Evolutionary conservation across 1,284 basidiomycete species (phyloP), one percentile per base, ranked within the genome.

Genomic region (Ganoderma leucocontextum): DNA sequence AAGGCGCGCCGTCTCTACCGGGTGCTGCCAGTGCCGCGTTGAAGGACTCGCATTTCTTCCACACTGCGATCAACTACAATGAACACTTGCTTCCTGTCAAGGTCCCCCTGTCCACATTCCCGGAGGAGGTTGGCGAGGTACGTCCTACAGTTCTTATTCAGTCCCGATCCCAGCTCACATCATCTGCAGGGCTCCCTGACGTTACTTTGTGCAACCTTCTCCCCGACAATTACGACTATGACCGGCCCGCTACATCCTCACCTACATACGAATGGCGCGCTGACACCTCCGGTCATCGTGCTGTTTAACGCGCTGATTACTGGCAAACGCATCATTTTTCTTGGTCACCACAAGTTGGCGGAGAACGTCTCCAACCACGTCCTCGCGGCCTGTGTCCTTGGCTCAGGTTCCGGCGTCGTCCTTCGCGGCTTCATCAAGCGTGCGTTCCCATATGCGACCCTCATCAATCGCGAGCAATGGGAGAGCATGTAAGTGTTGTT

Each of bases 101-200:
- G 75, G 89, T 97, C 76, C 96, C 96, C 1, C 82, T 97, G 64
- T 88, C 90, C 15, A 93, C 91, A 1, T 97, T 97, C 77, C 86
- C 93, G 0, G 95, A 97, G 78, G 97, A 99, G 85, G 95, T 99
- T 65, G 97, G 97, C 65, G 97, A 98, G 79, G 96, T 97, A 77
- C 79, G 92, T 84, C 71, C 0, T 5, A 19, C 15, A 5, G 36
- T 38, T 10, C 4, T 60, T 25, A 12, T 25, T 41, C n/a, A 17
- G n/a, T 22, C 35, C 35, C 36, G 25, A 17, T 8, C 17, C 25
- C 60, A 63, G 10, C 60, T 62, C n/a, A 58, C 29, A 42, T 1
- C 3, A 17, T 17, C 63, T 25, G 0, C 78, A 97, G 95, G 99
- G 97, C 81, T 98, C 97, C 22, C 82, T 99, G 69, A 96, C 97